These are phyloP conservation scores for Torulaspora pretoriensis DNA, from an alignment of 1,139 yeast species.

Conservation along the genomic window DNA sequence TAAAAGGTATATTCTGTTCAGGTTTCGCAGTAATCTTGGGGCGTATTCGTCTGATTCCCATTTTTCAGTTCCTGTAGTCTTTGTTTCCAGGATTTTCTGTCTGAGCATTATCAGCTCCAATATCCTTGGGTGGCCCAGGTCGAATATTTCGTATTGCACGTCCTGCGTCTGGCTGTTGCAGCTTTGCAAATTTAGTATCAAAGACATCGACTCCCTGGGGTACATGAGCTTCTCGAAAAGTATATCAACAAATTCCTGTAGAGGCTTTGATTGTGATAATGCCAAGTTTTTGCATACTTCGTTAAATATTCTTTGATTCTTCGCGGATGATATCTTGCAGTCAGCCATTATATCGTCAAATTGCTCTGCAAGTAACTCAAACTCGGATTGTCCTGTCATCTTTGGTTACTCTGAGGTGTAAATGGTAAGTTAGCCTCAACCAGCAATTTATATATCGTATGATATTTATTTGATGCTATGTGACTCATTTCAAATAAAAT, in stretches of 20 bases:
- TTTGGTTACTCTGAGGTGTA: not conserved
- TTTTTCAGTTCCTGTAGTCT: conserved; percentile 3
- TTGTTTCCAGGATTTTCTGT: conserved; percentile 14
- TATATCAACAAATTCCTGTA: conserved; percentile 25
- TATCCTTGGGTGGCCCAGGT: conserved; percentile 27
- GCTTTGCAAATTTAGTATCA: conserved; percentile 3
- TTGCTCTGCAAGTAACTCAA: conserved; percentile 4
- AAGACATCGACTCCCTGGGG: conserved; percentile 19
- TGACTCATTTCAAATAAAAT: too few relatives aligned
- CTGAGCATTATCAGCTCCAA: conserved; percentile 27
- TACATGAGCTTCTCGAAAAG: conserved; percentile 29
- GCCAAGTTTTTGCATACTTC: conserved; percentile 17
- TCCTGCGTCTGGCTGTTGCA: conserved; percentile 3
- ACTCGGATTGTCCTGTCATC: conserved; percentile 14
- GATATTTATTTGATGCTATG: too few relatives aligned
- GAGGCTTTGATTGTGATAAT: conserved; percentile 18
- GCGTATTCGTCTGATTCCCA: conserved; percentile 8
- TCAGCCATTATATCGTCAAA: conserved; percentile 15
- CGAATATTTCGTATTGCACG: conserved; percentile 9
- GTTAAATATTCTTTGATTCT: conserved; percentile 18
- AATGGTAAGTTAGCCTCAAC: too few relatives aligned
- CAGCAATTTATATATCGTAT: too few relatives aligned
- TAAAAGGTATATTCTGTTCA: conserved; percentile 12
- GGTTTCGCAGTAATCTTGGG: conserved; percentile 8
- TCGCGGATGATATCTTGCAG: conserved; percentile 12